Evolutionary conservation across 2,329 filamentous ascomycete genomes (phyloP).

Genomic region (Metarhizium humberi): DNA sequence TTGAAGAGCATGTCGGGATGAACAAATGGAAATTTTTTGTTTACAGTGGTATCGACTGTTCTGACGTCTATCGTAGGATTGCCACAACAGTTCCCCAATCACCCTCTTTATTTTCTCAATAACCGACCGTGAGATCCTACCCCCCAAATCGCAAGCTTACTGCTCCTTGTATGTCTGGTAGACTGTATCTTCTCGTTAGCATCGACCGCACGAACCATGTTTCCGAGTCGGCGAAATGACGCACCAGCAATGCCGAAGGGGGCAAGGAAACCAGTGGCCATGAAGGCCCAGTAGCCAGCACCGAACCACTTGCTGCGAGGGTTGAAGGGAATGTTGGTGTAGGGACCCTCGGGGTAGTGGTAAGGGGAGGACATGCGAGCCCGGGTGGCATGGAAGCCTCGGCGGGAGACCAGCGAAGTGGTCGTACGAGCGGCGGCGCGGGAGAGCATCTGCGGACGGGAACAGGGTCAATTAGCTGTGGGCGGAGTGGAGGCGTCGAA

Average conservation of each 20-base stretch:
- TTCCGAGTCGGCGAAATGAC: constrained; percentile 21
- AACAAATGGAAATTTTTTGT: constrained; percentile 14
- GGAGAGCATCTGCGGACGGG: constrained; percentile 64
- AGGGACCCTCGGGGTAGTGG: constrained; percentile 96
- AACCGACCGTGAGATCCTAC: constrained; percentile 8
- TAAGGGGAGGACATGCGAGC: constrained; percentile 80
- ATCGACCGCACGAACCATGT: not conserved
- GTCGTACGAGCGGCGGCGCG: constrained; percentile 57
- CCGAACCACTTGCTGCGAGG: constrained; percentile 80
- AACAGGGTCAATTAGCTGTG: constrained; percentile 30
- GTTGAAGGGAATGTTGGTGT: constrained; percentile 96
- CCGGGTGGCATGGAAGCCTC: constrained; percentile 89
- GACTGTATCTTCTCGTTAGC: constrained; percentile 24
- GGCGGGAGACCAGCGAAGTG: constrained; percentile 67
- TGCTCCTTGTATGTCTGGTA: constrained; percentile 36
- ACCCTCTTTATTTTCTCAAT: constrained; percentile 13
- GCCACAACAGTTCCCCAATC: constrained; percentile 18
- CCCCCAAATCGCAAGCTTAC: constrained; percentile 16
- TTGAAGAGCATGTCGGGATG: not conserved
- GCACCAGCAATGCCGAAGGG: constrained; percentile 56
- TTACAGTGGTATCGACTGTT: constrained; percentile 17
- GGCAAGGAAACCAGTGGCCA: constrained; percentile 43
- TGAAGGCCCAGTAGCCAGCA: constrained; percentile 72
- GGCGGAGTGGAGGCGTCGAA: not conserved
- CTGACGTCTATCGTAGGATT: constrained; percentile 22